Evolutionary conservation across 306 rosid genomes (phyloP), one percentile per base, ranked within the genome.

Genomic region (Cicer judaicum): DNA sequence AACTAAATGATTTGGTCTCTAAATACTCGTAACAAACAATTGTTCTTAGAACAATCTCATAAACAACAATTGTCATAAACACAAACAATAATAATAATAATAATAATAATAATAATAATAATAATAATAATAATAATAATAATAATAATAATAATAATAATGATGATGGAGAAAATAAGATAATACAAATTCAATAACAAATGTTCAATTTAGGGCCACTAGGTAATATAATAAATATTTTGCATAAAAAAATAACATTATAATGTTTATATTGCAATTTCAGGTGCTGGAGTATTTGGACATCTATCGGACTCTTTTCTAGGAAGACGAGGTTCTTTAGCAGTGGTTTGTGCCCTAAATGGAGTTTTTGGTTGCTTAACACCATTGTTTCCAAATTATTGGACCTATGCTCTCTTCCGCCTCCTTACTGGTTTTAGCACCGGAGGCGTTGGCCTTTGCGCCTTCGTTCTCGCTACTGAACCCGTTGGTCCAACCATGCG

Each of bases 261-360:
- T 19, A 10, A 75, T 14, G 8, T 14, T 53, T n/a, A 16, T 36
- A 4, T 46, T 64, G 38, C 4, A 55, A 57, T 82, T 75, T 65
- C 89, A 91, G 98, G 98, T 24, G 98, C 98, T 1, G 98, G 98
- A 66, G 73, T 81, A 55, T 93, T 93, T 75, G 98, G 98, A 1
- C 98, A 93, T 72, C 89, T 89, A 13, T 89, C 98, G 18, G 98
- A 93, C 70, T 91, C 97, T 0, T 81, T 68, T 14, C 79, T 93
- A 0, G 97, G 98, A 81, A 89, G 98, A 63, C 91, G 89, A 79
- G 97, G 98, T 10, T 89, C 96, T 16, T 84, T 93, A 6, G 86
- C 47, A 0, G 79, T 81, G 39, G 98, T 93, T n/a, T 93, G 98
- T 64, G 71, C 87, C 36, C 21, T 91, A 7, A 91, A 91, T 78